Conservation (phyloP, 176 grass and related monocot species). For the Carex kokanica region DNA sequence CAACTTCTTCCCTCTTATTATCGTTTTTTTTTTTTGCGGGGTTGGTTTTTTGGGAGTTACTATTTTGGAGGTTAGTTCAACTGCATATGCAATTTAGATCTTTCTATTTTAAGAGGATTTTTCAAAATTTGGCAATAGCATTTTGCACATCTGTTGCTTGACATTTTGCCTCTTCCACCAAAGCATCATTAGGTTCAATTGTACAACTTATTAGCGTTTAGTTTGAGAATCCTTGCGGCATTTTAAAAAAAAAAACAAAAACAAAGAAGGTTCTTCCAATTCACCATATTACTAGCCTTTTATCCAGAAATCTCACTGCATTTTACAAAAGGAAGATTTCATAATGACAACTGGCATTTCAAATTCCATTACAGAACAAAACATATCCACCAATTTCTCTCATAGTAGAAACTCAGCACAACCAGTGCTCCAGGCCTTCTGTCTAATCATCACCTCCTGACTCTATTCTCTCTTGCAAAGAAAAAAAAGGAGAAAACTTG, state of each 20-base stretch:
- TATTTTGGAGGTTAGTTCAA: background rate
- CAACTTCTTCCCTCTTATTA: background rate
- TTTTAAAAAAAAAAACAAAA: background rate
- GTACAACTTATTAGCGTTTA: background rate
- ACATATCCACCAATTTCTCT: background rate
- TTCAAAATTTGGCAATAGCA: background rate
- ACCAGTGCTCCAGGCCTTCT: background rate
- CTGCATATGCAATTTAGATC: background rate
- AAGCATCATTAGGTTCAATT: background rate
- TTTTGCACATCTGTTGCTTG: background rate
- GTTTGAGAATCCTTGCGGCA: background rate
- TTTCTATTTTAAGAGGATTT: background rate
- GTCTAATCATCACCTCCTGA: background rate
- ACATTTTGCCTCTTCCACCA: conserved; percentile 1
- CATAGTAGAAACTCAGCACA: background rate
- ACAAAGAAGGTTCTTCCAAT: background rate
- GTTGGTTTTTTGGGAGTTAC: background rate
- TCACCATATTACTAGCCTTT: background rate
- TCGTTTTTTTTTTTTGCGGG: background rate
- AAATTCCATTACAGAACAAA: background rate
- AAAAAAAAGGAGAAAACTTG: background rate
- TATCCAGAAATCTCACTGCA: background rate
- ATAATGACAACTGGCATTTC: background rate
- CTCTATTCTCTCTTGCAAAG: background rate
- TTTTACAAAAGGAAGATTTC: background rate